Base-by-base conservation (phyloP, 192 early-diverging fungal species). In the Globomyces pollinis-pini region DNA sequence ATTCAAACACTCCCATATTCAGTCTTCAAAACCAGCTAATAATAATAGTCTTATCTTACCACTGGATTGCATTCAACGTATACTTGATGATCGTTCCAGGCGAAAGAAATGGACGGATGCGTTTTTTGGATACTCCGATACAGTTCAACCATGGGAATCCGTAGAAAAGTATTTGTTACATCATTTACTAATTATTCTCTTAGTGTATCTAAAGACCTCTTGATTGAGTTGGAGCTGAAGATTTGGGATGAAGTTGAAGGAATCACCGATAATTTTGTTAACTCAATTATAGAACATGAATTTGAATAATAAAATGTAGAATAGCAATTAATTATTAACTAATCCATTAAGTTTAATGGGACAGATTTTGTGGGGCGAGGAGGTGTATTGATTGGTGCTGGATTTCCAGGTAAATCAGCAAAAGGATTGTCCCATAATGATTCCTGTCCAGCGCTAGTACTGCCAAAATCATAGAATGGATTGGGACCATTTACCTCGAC, bases 391-490 rank as follows among this genome's bases (percentile, higher is more conserved):
- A 28, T 47, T 4, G 1, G 23, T 28, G 44, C 21, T 26, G 44
- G 21, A n/a, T n/a, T n/a, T 26, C 23, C 5, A 12, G 23, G 23
- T 12, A 47, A 47, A 28, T 47, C 44, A 12, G 44, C 44, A 26
- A 47, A 47, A 12, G 44, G 44, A 47, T 47, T 47, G 11, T 47
- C 44, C 5, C 23, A 26, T 26, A 20, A 6, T 1, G 8, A 28
- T 47, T 20, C 23, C 7, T 28, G 23, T 8, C 23, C 1, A 26
- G 44, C 23, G 5, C 23, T 2, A 8, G 23, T 21, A 15, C 23
- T 5, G 21, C 7, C 44, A 47, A 55, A 41, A 8, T 55, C 8
- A 55, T 38, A 55, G n/a, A 55, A 55, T 26, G 53, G 53, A 55
- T 55, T 55, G 21, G 34, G 35, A 21, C 53, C 53, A 7, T 55